Conservation (phyloP, 257 asterid genomes). For the Plantago ovata region DNA sequence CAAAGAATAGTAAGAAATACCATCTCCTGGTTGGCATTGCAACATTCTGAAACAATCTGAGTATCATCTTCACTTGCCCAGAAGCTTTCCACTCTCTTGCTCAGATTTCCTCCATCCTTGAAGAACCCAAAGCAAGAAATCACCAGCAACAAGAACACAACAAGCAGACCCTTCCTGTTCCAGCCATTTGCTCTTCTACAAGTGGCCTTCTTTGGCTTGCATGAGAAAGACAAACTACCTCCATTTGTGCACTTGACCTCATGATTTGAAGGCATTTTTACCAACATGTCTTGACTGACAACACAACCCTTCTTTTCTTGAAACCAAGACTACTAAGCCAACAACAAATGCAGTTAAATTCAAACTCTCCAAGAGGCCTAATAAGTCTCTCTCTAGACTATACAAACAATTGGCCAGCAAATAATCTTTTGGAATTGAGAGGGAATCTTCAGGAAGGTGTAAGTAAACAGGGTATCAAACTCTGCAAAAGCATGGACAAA, state of each 20-base stretch:
- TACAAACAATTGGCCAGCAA: conserved; percentile 4
- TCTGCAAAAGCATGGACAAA: conserved; percentile 22
- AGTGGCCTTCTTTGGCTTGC: conserved; percentile 30
- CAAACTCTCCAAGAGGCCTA: background rate
- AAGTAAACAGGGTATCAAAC: conserved; percentile 31
- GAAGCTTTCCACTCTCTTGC: conserved; percentile 23
- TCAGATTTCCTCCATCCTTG: conserved; percentile 26
- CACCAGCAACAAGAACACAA: conserved; percentile 32
- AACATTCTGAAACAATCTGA: conserved; percentile 31
- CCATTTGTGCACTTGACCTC: conserved; percentile 33
- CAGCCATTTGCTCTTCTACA: conserved; percentile 30
- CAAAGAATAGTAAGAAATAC: conserved; percentile 24
- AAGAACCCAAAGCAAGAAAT: conserved; percentile 30
- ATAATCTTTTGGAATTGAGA: conserved; percentile 1
- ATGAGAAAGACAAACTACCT: conserved; percentile 31
- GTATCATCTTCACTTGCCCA: conserved; percentile 28
- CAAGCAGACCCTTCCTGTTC: conserved; percentile 36
- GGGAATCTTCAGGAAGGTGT: conserved; percentile 3
- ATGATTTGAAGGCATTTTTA: conserved; percentile 48
- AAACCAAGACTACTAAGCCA: too few relatives aligned
- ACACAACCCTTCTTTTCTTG: background rate
- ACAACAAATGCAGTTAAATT: too few relatives aligned
- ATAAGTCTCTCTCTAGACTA: conserved; percentile 7
- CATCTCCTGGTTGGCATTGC: conserved; percentile 52
- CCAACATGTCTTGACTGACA: conserved; percentile 32